A percentile compares a stretch with the other conserved stretches of the same genome.
Conservation (phyloP, 352 stramenopile species). For the Pythium phragmitis region DNA sequence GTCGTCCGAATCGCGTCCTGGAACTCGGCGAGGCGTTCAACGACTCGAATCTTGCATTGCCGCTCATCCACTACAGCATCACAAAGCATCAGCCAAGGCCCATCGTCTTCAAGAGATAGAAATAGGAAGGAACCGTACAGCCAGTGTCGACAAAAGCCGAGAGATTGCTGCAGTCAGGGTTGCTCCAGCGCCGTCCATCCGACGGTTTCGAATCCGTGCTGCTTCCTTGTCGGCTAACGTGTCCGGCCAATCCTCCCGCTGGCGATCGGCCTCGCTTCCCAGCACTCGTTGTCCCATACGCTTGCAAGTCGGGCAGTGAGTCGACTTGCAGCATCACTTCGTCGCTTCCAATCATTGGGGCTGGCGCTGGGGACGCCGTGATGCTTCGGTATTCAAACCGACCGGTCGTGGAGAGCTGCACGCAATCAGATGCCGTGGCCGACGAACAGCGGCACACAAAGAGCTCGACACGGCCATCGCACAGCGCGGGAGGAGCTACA, state of each 20-base stretch:
- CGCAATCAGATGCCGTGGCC: constrained; percentile 16
- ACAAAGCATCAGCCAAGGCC: neutral
- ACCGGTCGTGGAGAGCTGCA: constrained; percentile 49
- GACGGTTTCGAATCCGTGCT: constrained; percentile 12
- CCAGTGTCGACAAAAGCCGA: constrained; percentile 72
- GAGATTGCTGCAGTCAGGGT: constrained; percentile 35
- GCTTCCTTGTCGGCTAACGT: constrained; percentile 8
- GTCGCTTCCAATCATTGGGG: constrained; percentile 1
- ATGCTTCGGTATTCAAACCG: constrained; percentile 60
- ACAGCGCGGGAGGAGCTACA: constrained; percentile 45
- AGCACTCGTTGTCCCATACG: neutral
- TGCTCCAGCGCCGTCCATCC: constrained; percentile 22
- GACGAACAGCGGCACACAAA: constrained; percentile 49
- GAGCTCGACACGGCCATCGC: constrained; percentile 51
- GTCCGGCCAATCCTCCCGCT: constrained; percentile 9
- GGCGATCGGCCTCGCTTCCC: constrained; percentile 58
- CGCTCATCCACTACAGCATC: constrained; percentile 68
- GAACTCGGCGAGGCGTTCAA: constrained; percentile 82
- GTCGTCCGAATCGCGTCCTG: constrained; percentile 73
- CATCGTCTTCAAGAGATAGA: constrained; percentile 1
- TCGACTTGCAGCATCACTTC: constrained; percentile 11
- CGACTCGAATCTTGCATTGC: constrained; percentile 87
- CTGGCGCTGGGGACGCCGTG: constrained; percentile 32
- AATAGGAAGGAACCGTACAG: constrained; percentile 32
- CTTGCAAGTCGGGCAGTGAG: constrained; percentile 1